Conservation (phyloP, 2,329 filamentous ascomycete genomes). For the Pyrenochaeta sp. region DNA sequence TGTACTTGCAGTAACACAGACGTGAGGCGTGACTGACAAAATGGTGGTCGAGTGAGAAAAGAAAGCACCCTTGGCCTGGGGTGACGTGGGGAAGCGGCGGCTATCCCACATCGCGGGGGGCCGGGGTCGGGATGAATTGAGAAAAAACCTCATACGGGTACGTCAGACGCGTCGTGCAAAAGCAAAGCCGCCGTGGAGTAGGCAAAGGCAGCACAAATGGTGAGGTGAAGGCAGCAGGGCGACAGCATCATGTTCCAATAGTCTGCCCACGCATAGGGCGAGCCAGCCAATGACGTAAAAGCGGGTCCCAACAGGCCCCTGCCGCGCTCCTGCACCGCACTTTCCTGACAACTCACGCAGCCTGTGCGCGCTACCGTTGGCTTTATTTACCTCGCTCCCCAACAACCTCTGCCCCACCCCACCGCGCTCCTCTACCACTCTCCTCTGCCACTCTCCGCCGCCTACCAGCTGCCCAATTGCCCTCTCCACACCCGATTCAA, state of each 20-base stretch:
- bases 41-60: constrained; percentile 11
- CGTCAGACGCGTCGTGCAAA: constrained; percentile 1
- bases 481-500: constrained; percentile 15
- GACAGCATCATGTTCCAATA: constrained; percentile 13
- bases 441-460: constrained; percentile 5
- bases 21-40: constrained; percentile 4
- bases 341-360: constrained; percentile 36
- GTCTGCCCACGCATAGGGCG: constrained; percentile 15
- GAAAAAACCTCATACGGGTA: constrained; percentile 1
- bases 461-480: constrained; percentile 25
- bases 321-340: constrained; percentile 17
- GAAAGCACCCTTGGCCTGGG: constrained; percentile 10
- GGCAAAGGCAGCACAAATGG: too few species aligned
- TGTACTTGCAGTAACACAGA: constrained; percentile 15
- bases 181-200: too few species aligned
- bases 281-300: constrained; percentile 31
- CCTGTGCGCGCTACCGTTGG: constrained; percentile 21
- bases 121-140: too few species aligned
- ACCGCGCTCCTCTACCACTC: constrained; percentile 12
- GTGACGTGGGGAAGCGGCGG: constrained; percentile 8
- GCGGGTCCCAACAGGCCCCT: constrained; percentile 17
- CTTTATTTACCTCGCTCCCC: constrained; percentile 33
- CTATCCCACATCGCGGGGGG: not conserved
- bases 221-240: constrained; percentile 8
- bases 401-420: constrained; percentile 23